Percentiles rank a stretch among this genome's conserved stretches.
phyloP scores from a whole-genome alignment of 2,329 filamentous ascomycete genomes.

The Claviceps cyperi region DNA sequence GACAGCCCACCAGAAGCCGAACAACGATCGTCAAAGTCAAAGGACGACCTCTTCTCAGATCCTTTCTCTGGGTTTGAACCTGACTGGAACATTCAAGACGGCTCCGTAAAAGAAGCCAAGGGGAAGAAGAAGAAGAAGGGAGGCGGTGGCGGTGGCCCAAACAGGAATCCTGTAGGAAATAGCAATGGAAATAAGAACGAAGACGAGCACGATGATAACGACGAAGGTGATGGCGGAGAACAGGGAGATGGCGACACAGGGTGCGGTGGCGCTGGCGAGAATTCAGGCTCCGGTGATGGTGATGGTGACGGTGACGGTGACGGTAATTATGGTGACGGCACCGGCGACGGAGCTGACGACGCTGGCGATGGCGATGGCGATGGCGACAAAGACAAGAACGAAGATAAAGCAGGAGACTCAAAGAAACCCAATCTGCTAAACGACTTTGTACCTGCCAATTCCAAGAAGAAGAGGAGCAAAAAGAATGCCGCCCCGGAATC shows the following conservation, averaged over 20 bases:
- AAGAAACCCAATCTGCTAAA: slow-evolving; percentile 22
- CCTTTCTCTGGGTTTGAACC: slow-evolving; percentile 11
- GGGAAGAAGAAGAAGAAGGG: slow-evolving; percentile 10
- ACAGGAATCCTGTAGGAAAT: slow-evolving; percentile 6
- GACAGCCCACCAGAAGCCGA: neutral
- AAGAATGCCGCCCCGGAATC: slow-evolving; percentile 14
- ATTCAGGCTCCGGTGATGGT: slow-evolving; percentile 2
- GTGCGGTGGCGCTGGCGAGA: slow-evolving; percentile 2
- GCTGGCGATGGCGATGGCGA: slow-evolving; percentile 3
- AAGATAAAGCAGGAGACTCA: slow-evolving; percentile 22
- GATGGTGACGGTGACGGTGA: neutral
- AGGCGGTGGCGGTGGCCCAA: neutral
- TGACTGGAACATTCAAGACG: slow-evolving; percentile 10
- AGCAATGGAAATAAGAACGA: slow-evolving; percentile 3
- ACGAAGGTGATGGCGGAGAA: neutral
- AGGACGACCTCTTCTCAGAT: slow-evolving; percentile 8
- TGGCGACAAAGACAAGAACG: slow-evolving; percentile 12
- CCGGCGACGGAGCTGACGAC: slow-evolving; percentile 1
- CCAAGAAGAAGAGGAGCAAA: slow-evolving; percentile 28
- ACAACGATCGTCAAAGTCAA: neutral
- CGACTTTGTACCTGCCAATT: slow-evolving; percentile 12
- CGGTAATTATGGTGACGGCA: slow-evolving; percentile 4
- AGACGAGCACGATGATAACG: neutral
- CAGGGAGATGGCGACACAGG: slow-evolving; percentile 1
- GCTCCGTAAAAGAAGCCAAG: slow-evolving; percentile 7